phyloP scores from a whole-genome alignment of 202 grass and related monocot genomes.

The Digitaria exilis region DNA sequence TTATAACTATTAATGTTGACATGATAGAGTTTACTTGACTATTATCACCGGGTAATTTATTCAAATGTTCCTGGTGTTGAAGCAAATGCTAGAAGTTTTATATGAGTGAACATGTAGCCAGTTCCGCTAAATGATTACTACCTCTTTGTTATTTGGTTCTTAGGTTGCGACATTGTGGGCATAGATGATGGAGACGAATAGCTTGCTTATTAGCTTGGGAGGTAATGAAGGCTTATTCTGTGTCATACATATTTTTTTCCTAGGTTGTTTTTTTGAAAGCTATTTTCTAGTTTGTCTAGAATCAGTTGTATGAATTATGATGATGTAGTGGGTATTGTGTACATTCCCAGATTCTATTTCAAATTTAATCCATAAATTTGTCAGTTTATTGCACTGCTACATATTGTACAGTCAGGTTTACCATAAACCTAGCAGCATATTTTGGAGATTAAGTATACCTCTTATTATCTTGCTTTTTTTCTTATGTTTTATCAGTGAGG shows the following conservation, averaged over 20 bases:
- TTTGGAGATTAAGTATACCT: background rate
- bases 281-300: background rate
- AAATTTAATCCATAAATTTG: background rate
- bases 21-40: no score
- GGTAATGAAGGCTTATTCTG: background rate
- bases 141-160: background rate
- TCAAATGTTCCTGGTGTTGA: background rate
- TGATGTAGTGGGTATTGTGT: background rate
- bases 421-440: background rate
- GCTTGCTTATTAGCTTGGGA: background rate
- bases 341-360: background rate
- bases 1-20: no score
- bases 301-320: background rate
- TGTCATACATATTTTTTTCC: background rate
- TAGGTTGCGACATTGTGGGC: constrained; percentile 6
- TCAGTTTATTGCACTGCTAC: background rate
- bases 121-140: background rate
- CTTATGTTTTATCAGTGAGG: background rate
- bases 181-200: constrained; percentile 10
- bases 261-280: no score
- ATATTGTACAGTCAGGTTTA: background rate
- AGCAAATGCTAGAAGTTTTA: background rate
- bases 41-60: background rate
- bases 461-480: background rate
- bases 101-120: background rate